Base-by-base conservation (phyloP, 176 grass and related monocot species). In the Neostapfia colusana region DNA sequence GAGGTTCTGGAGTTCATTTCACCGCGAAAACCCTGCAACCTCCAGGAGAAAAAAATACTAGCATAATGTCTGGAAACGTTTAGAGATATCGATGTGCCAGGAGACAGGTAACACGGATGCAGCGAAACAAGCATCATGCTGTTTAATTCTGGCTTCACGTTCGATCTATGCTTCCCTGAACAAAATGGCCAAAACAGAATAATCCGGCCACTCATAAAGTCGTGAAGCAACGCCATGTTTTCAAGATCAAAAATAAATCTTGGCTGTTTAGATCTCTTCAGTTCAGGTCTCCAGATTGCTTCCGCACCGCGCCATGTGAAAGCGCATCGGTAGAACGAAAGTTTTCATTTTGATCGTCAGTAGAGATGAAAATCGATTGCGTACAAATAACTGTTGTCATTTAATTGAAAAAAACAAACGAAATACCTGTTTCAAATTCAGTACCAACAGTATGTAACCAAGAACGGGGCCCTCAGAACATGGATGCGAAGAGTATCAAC, bases 131-230 rank as follows among this genome's bases (percentile, higher is more conserved):
- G 77, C 77, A 50, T 68, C 77, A 41, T 81, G 84, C 77, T 75
- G 84, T 86, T 86, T 86, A 86, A 75, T 86, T 80, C 84, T 86
- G 77, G 77, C 35, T 41, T 0, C 42, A 53, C 27, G 58, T 81
- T 75, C 48, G 5, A 54, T 86, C 70, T 86, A 86, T 86, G 84
- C 84, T 81, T 62, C 84, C 53, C 84, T 86, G 77, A 81, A 86
- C 84, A 75, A 77, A 79, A 54, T 81, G 77, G 26, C 70, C 53
- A 69, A 80, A 55, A 24, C 16, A 10, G 17, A 18, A 62, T 1
- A 38, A 79, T 61, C 70, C 68, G 54, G 70, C 23, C 77, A 86
- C 74, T 59, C 77, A 81, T 86, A 77, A 77, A 86, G 84, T 63
- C 44, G 77, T 34, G 77, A 85, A 75, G 77, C 84, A 85, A 85